A percentile compares a stretch with the other conserved stretches of the same genome.
These are phyloP conservation scores for Tricladium varicosporioides DNA, from an alignment of 2,329 filamentous ascomycete genomes.

Conservation along the genomic window DNA sequence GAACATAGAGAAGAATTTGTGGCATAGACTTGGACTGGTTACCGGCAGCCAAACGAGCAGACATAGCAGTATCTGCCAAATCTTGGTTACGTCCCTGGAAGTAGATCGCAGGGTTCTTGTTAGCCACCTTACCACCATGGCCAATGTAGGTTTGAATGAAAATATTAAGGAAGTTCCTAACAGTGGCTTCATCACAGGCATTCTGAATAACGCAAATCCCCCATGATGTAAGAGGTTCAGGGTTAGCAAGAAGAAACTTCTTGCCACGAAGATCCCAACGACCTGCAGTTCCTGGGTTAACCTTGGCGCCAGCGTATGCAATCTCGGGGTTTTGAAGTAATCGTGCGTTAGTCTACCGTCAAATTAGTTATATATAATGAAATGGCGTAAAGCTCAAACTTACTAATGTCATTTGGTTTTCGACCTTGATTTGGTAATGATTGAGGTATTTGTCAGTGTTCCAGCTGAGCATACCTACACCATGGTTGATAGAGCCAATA, in stretches of 20 bases:
- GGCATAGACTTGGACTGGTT: conserved; percentile 41
- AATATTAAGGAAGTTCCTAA: conserved; percentile 53
- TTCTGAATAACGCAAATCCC: conserved; percentile 66
- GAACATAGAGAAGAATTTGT: conserved; percentile 76
- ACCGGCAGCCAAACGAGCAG: conserved; percentile 19
- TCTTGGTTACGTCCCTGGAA: conserved; percentile 10
- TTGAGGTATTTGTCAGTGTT: conserved; percentile 64
- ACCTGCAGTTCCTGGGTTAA: conserved; percentile 64
- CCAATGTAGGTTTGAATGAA: conserved; percentile 60
- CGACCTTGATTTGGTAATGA: conserved; percentile 73
- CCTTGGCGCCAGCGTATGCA: conserved; percentile 50
- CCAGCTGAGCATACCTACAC: conserved; percentile 68
- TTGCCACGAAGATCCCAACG: conserved; percentile 87
- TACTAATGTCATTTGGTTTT: conserved; percentile 56
- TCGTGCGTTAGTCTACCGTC: conserved; percentile 58
- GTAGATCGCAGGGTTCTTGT: conserved; percentile 43
- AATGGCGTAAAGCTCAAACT: not conserved
- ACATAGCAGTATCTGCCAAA: conserved; percentile 13
- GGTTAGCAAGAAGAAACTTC: conserved; percentile 69
- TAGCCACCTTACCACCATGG: conserved; percentile 59
- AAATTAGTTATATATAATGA: no score
- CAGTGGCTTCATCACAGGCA: conserved; percentile 46
- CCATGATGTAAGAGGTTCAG: conserved; percentile 66
- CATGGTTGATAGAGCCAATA: conserved; percentile 64
- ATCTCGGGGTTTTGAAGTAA: conserved; percentile 71